Evolutionary conservation across 257 asterid species (phyloP).

Genomic region (Ilex aquifolium): DNA sequence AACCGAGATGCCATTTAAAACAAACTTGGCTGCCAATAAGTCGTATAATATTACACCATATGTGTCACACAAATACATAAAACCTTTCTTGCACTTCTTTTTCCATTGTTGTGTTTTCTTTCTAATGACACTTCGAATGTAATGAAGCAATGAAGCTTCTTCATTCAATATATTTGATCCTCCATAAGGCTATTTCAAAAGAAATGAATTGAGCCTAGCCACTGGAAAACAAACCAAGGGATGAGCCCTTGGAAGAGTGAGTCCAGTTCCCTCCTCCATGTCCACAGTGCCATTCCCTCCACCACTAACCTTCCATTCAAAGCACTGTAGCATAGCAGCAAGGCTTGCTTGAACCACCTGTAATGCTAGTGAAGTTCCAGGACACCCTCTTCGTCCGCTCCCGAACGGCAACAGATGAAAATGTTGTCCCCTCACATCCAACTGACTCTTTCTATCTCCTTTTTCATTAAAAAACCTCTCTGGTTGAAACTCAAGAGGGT

Average conservation of each 20-base stretch:
- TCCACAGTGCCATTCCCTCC: constrained; percentile 7
- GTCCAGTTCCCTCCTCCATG: constrained; percentile 56
- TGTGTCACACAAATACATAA: too few relatives aligned
- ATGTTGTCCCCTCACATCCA: constrained; percentile 80
- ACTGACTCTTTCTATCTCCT: constrained; percentile 19
- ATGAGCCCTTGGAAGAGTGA: constrained; percentile 56
- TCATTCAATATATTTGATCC: too few relatives aligned
- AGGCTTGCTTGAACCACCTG: constrained; percentile 58
- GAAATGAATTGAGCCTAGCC: constrained; percentile 29
- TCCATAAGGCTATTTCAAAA: background rate
- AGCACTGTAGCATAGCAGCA: constrained; percentile 68
- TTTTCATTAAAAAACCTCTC: constrained; percentile 44
- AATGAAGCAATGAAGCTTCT: too few relatives aligned
- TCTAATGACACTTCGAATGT: too few relatives aligned
- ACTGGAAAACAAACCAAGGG: constrained; percentile 50
- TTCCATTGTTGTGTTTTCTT: too few relatives aligned
- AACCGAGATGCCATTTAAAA: too few relatives aligned
- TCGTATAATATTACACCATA: too few relatives aligned
- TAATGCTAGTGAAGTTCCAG: constrained; percentile 64
- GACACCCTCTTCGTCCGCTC: constrained; percentile 69
- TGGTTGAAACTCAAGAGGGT: constrained; percentile 55
- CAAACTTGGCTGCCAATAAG: too few relatives aligned
- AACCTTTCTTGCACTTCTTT: too few relatives aligned
- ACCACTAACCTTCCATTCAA: constrained; percentile 43
- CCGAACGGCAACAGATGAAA: constrained; percentile 67